Evolutionary conservation across 164 flowering plant species (phyloP).

Genomic region (Kalanchoe fedtschenkoi): DNA sequence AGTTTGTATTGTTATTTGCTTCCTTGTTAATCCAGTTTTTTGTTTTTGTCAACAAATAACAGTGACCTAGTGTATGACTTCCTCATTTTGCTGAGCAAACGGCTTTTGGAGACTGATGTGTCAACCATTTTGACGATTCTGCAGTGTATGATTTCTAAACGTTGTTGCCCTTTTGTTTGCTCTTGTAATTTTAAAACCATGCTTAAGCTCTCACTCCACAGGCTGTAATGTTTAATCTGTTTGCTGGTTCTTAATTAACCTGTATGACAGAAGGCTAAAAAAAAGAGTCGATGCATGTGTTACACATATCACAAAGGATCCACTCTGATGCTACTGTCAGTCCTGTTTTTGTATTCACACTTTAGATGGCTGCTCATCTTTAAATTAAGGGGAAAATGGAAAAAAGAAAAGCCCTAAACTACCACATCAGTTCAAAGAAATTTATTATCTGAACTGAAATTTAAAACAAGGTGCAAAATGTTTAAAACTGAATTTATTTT

Average conservation of each 20-base stretch:
- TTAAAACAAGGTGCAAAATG: too few species aligned
- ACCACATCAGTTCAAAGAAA: too few species aligned
- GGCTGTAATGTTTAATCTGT: neutral
- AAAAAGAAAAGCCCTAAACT: too few species aligned
- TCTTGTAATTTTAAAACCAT: neutral
- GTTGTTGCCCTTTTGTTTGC: neutral
- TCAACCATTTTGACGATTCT: conserved; percentile 76
- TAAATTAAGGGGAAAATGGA: too few species aligned
- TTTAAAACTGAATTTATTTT: too few species aligned
- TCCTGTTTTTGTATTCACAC: neutral
- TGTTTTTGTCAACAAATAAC: conserved; percentile 19
- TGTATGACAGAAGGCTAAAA: neutral
- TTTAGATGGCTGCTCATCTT: neutral
- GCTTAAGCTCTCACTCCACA: neutral
- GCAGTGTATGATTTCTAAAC: conserved; percentile 42
- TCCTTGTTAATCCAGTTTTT: neutral
- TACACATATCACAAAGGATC: neutral
- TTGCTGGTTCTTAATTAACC: neutral
- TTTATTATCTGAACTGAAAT: too few species aligned
- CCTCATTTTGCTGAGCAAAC: conserved; percentile 57
- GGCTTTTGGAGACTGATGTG: conserved; percentile 73
- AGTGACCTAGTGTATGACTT: conserved; percentile 94
- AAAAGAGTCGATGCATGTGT: neutral
- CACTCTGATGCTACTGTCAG: neutral
- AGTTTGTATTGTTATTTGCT: neutral